These are phyloP conservation scores for Lentinula sp. DNA, from an alignment of 768 basidiomycete genomes.

Conservation along the genomic window DNA sequence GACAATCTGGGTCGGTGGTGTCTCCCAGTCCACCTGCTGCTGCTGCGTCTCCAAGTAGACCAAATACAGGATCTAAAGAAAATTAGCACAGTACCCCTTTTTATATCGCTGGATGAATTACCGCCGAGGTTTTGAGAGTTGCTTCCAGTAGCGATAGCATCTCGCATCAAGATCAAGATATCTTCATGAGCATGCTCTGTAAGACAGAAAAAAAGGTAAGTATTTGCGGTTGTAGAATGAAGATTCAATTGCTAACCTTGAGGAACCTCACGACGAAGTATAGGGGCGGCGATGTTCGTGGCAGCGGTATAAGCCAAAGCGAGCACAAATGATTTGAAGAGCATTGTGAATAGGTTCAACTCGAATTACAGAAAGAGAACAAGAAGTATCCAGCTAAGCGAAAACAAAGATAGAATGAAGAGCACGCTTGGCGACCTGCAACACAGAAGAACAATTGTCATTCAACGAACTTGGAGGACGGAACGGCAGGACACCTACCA, in stretches of 20 bases:
- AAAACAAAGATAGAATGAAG: constrained; percentile 14
- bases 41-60: constrained; percentile 60
- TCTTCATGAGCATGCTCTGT: constrained; percentile 62
- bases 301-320: constrained; percentile 28
- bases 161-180: constrained; percentile 45
- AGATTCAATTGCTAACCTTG: constrained; percentile 35
- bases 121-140: constrained; percentile 49
- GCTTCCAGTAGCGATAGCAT: constrained; percentile 36
- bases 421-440: constrained; percentile 21
- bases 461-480: background rate
- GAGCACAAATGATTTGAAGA: constrained; percentile 28
- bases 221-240: background rate
- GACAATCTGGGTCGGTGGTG: constrained; percentile 34
- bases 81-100: background rate
- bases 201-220: constrained; percentile 6
- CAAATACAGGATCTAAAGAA: constrained; percentile 48
- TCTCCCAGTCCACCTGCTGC: constrained; percentile 48
- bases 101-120: background rate
- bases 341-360: constrained; percentile 22
- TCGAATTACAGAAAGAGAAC: constrained; percentile 10
- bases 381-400: constrained; percentile 17
- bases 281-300: constrained; percentile 32
- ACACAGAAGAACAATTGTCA: background rate
- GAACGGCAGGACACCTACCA: constrained; percentile 14
- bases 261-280: constrained; percentile 52